phyloP scores from a whole-genome alignment of 2,329 filamentous ascomycete genomes.

The Tolypocladium ophioglossoides region DNA sequence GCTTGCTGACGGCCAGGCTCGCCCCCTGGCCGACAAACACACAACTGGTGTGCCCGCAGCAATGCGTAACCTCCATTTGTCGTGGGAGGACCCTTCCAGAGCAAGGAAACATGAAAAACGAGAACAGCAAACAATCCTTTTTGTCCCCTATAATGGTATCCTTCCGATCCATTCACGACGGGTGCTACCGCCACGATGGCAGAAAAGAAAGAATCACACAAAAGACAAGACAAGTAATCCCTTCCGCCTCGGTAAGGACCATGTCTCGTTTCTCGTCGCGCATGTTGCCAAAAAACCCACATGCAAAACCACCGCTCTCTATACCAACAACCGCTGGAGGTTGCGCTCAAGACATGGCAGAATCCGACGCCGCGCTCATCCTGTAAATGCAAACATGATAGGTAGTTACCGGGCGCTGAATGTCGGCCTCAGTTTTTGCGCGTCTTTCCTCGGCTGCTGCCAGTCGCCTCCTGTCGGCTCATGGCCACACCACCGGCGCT shows the following conservation, averaged over 20 bases:
- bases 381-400: background rate
- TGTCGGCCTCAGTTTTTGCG: constrained; percentile 18
- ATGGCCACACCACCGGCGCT: constrained; percentile 44
- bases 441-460: constrained; percentile 37
- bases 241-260: background rate
- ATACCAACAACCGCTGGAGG: background rate
- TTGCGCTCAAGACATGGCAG: background rate
- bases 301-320: background rate
- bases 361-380: constrained; percentile 4
- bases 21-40: background rate
- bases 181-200: background rate
- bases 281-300: background rate
- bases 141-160: background rate
- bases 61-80: background rate
- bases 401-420: background rate
- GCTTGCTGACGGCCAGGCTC: background rate
- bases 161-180: background rate
- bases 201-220: background rate
- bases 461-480: constrained; percentile 42
- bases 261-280: background rate
- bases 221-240: background rate
- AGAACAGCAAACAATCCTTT: background rate
- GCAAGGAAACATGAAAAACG: background rate
- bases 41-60: background rate
- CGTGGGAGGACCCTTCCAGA: background rate